Evolutionary conservation across 2,329 filamentous ascomycete species (phyloP).

Genomic region (Colletotrichum tanaceti): DNA sequence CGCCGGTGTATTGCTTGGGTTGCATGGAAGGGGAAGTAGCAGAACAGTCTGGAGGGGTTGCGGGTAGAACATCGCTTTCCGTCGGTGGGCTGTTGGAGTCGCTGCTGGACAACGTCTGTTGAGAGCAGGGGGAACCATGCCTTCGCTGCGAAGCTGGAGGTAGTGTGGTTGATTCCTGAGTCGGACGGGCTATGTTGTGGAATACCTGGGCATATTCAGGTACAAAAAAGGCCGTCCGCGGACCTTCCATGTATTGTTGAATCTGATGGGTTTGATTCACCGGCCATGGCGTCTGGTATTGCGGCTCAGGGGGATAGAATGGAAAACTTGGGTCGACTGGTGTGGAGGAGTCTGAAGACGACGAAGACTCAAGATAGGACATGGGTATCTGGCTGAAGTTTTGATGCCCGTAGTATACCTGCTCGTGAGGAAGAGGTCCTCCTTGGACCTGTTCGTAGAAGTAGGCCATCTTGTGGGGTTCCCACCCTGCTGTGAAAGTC

Average conservation of each 20-base stretch:
- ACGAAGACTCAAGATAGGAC: constrained; percentile 12
- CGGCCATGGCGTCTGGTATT: constrained; percentile 29
- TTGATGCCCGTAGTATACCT: constrained; percentile 25
- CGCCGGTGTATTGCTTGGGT: constrained; percentile 34
- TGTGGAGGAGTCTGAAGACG: constrained; percentile 5
- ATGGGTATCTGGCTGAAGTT: constrained; percentile 22
- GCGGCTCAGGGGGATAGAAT: constrained; percentile 15
- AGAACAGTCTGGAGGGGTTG: constrained; percentile 53
- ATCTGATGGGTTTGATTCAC: constrained; percentile 29
- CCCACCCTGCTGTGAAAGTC: not conserved
- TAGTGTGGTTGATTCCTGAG: constrained; percentile 39
- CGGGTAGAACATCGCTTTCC: constrained; percentile 55
- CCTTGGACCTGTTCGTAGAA: constrained; percentile 17
- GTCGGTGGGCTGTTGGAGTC: constrained; percentile 53
- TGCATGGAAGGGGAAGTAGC: constrained; percentile 47
- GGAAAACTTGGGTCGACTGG: constrained; percentile 32
- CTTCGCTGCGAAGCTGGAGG: constrained; percentile 44
- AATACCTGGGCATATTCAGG: constrained; percentile 26
- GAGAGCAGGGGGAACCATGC: constrained; percentile 53
- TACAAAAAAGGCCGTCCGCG: constrained; percentile 38
- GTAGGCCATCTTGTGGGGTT: constrained; percentile 22
- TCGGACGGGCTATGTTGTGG: constrained; percentile 12
- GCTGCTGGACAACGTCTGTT: constrained; percentile 52
- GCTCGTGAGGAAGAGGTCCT: constrained; percentile 14
- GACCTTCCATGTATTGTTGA: constrained; percentile 34